Base-by-base conservation (phyloP, 176 grass and related monocot genomes). In the Aegilops bicornis region DNA sequence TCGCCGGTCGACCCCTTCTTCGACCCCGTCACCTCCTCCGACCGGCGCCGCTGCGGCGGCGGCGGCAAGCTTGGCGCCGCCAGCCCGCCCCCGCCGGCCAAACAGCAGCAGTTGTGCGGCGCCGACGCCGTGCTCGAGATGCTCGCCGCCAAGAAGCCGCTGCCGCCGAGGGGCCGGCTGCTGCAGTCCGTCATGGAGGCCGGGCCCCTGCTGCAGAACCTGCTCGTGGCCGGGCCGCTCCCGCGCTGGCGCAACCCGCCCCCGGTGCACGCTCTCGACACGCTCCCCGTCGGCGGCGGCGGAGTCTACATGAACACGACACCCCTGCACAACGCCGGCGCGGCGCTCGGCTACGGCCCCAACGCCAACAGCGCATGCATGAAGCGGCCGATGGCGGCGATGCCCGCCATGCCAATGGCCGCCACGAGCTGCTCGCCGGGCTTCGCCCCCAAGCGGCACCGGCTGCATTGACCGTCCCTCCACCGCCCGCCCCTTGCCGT, bases 191-290 rank as follows among this genome's bases (percentile, higher is more conserved):
- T 98, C 79, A 90, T 98, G 83, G 92, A 93, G 75, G 89, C 93
- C 0, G 96, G 93, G 0, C 90, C 91, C 0, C 76, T 95, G 65
- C 89, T 98, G 73, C 91, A 98, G 88, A 98, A 89, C 45, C 84
- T 98, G 3, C 87, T 98, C 86, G 88, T 94, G 8, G 91, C 96
- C 4, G 96, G 96, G 0, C 90, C 89, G 24, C 88, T 98, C 17
- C 96, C 96, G 17, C 84, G 88, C 8, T 95, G 96, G 96, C 87
- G 88, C 76, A 95, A 98, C 81, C 96, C 93, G 11, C 93, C 96
- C 7, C 87, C 96, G 3, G 65, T 91, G 35, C 91, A 93, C 58
- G 64, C 89, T 1, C 87, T 92, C 68, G 92, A 95, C 54, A 20
- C 86, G 11, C 60, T 88, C 29, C 66, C 87, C 0, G 78, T 93